A percentile compares a stretch with the other conserved stretches of the same genome.
These are phyloP conservation scores for Leccinellum albellum DNA, from an alignment of 768 basidiomycete genomes.

Conservation along the genomic window DNA sequence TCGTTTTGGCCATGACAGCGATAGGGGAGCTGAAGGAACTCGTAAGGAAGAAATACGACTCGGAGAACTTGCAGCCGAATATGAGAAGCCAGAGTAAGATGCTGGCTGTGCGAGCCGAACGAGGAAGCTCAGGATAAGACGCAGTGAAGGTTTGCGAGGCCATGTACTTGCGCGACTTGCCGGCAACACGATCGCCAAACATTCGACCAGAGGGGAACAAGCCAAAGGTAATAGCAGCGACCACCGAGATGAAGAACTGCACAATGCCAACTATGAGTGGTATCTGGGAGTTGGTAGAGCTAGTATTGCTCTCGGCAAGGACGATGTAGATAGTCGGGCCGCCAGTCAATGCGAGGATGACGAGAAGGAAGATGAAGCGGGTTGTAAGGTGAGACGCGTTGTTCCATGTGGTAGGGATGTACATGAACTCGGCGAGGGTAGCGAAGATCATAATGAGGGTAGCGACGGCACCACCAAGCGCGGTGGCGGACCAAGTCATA, in stretches of 20 bases:
- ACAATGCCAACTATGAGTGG: conserved; percentile 91
- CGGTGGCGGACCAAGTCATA: conserved; percentile 94
- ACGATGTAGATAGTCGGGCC: conserved; percentile 95
- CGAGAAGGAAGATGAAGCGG: conserved; percentile 84
- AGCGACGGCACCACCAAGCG: conserved; percentile 93
- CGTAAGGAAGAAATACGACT: conserved; percentile 98
- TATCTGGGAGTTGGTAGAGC: conserved; percentile 49
- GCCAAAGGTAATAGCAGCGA: conserved; percentile 78
- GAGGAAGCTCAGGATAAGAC: conserved; percentile 80
- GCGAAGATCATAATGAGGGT: conserved; percentile 92
- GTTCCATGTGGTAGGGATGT: conserved; percentile 98
- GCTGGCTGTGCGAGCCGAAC: conserved; percentile 75
- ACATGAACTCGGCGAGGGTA: conserved; percentile 91
- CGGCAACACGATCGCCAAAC: conserved; percentile 98
- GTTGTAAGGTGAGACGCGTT: conserved; percentile 96
- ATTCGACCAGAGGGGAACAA: conserved; percentile 93
- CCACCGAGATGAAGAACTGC: conserved; percentile 88
- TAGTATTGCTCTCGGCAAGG: conserved; percentile 64
- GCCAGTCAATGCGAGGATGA: conserved; percentile 88
- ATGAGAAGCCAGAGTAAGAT: conserved; percentile 87
- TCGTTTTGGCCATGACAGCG: conserved; percentile 93
- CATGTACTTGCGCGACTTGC: conserved; percentile 97
- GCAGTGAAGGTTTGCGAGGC: conserved; percentile 99
- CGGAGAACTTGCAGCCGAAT: conserved; percentile 93
- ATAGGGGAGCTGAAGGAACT: conserved; percentile 96